A percentile compares a stretch with the other conserved stretches of the same genome.
phyloP scores from a whole-genome alignment of 805 yeast genomes.

The Naumovozyma castellii region DNA sequence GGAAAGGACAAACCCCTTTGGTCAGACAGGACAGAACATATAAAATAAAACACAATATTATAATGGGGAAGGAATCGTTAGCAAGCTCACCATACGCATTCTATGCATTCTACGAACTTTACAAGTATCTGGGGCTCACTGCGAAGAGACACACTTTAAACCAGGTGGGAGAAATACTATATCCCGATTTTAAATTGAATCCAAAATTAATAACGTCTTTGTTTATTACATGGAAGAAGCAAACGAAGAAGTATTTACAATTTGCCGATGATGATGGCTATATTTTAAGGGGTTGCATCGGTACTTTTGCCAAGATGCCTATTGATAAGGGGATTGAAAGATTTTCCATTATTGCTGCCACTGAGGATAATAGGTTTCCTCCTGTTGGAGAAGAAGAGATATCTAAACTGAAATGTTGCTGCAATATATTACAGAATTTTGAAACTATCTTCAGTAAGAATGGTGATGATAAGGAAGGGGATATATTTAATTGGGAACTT shows the following conservation, averaged over 20 bases:
- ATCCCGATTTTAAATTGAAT: conserved; percentile 8
- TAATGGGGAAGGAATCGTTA: background rate
- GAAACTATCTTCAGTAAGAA: conserved; percentile 35
- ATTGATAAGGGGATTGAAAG: conserved; percentile 49
- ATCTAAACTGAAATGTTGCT: conserved; percentile 33
- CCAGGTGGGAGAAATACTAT: conserved; percentile 11
- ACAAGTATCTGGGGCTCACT: conserved; percentile 10
- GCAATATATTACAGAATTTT: conserved; percentile 34
- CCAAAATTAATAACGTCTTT: conserved; percentile 41
- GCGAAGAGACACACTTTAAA: conserved; percentile 4
- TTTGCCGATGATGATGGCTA: conserved; percentile 8
- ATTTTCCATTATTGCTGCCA: conserved; percentile 61
- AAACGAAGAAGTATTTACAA: conserved; percentile 9
- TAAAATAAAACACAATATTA: background rate
- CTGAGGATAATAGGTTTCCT: conserved; percentile 68
- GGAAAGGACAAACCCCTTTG: background rate
- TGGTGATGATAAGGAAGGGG: conserved; percentile 38
- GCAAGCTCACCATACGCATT: conserved; percentile 24
- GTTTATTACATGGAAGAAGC: conserved; percentile 80
- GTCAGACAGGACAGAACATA: background rate
- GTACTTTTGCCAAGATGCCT: conserved; percentile 59
- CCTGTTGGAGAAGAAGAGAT: conserved; percentile 55
- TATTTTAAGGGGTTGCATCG: conserved; percentile 80
- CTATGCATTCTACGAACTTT: conserved; percentile 28
- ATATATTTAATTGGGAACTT: conserved; percentile 63